A percentile compares a stretch with the other conserved stretches of the same genome.
These are phyloP conservation scores for Myxozyma vanderwaltii DNA, from an alignment of 805 yeast genomes.

Conservation along the genomic window DNA sequence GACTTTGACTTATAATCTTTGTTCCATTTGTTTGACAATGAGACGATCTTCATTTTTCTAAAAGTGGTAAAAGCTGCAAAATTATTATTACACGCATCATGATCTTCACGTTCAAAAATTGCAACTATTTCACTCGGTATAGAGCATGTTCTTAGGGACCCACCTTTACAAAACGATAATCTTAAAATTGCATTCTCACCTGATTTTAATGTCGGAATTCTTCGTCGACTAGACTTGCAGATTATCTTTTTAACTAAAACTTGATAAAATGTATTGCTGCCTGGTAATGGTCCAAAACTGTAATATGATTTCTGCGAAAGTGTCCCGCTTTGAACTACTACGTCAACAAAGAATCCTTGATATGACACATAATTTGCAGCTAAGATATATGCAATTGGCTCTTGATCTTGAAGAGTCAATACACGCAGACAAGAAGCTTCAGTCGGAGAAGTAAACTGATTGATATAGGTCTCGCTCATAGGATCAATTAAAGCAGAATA, in stretches of 20 bases:
- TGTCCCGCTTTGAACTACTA: slow-evolving; percentile 2
- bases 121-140: not conserved
- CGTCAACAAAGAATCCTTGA: slow-evolving; percentile 13
- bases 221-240: not conserved
- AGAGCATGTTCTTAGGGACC: not conserved
- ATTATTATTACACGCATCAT: not conserved
- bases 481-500: not conserved
- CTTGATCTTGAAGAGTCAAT: not conserved
- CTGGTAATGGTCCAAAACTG: slow-evolving; percentile 9
- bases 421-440: not conserved
- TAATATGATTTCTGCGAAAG: not conserved
- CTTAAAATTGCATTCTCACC: slow-evolving; percentile 9
- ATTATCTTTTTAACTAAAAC: slow-evolving; percentile 5
- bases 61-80: not conserved
- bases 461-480: not conserved
- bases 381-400: not conserved
- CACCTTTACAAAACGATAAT: not conserved
- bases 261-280: not conserved
- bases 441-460: not conserved
- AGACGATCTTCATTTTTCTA: not conserved
- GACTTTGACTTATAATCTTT: not conserved
- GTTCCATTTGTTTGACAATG: not conserved
- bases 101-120: not conserved
- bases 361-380: slow-evolving; percentile 3
- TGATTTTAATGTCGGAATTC: not conserved